These are phyloP conservation scores for Backusella circina DNA, from an alignment of 192 early-diverging fungal species.

Conservation along the genomic window DNA sequence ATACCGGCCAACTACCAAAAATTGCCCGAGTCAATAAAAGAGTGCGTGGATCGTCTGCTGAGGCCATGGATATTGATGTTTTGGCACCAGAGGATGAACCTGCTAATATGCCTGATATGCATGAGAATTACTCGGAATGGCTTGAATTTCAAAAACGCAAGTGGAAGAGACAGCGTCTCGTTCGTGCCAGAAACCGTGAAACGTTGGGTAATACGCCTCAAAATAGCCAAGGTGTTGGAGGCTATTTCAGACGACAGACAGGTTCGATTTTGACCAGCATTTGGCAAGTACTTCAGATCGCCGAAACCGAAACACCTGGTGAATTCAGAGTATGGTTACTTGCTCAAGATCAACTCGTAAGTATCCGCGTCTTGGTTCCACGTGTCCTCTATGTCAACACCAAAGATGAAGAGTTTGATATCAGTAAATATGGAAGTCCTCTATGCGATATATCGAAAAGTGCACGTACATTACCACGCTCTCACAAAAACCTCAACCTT, in stretches of 20 bases:
- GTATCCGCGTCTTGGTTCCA: slow-evolving; percentile 73
- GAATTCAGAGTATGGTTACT: slow-evolving; percentile 88
- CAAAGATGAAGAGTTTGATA: slow-evolving; percentile 30
- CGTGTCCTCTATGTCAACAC: slow-evolving; percentile 85
- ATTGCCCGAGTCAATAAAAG: slow-evolving; percentile 12
- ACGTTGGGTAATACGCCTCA: not conserved
- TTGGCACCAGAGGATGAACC: slow-evolving; percentile 41
- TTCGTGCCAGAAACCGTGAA: slow-evolving; percentile 46
- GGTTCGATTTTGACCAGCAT: slow-evolving; percentile 54
- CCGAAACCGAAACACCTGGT: slow-evolving; percentile 78
- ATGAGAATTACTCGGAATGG: slow-evolving; percentile 70
- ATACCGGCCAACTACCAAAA: not conserved
- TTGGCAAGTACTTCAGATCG: slow-evolving; percentile 89
- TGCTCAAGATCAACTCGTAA: slow-evolving; percentile 64
- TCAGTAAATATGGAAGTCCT: slow-evolving; percentile 29
- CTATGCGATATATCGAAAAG: slow-evolving; percentile 38
- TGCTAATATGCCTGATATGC: slow-evolving; percentile 59
- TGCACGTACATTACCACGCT: slow-evolving; percentile 72
- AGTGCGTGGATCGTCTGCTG: not conserved
- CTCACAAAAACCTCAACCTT: slow-evolving; percentile 63
- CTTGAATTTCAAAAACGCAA: slow-evolving; percentile 72
- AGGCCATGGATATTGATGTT: slow-evolving; percentile 8
- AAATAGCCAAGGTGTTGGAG: slow-evolving; percentile 23
- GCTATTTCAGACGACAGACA: slow-evolving; percentile 71
- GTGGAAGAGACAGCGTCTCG: slow-evolving; percentile 61